These are phyloP conservation scores for Setaria italica DNA, from an alignment of 202 grass and related monocot species.

Conservation along the genomic window DNA sequence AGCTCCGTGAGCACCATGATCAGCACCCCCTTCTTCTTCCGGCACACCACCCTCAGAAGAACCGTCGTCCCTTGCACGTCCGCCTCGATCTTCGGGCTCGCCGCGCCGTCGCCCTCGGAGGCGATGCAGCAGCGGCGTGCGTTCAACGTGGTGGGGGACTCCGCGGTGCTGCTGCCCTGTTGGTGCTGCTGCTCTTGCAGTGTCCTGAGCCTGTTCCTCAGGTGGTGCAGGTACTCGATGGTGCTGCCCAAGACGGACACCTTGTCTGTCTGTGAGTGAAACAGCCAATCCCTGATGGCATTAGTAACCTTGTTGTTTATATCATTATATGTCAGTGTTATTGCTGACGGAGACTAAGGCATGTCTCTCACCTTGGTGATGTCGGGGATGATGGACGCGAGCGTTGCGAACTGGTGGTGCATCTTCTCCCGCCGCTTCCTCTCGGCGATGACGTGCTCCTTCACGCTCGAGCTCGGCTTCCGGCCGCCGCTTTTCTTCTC, in stretches of 20 bases:
- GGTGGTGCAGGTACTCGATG: constrained; percentile 39
- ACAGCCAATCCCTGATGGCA: neutral
- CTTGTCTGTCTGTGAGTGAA: constrained; percentile 45
- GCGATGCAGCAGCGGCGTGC: neutral
- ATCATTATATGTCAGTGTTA: neutral
- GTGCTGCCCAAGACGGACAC: constrained; percentile 42
- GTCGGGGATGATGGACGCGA: constrained; percentile 45
- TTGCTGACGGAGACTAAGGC: neutral
- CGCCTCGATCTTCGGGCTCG: neutral
- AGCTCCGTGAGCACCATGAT: constrained; percentile 38
- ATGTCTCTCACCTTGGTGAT: constrained; percentile 30
- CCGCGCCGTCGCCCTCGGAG: neutral
- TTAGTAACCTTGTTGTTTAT: neutral
- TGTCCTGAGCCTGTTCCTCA: constrained; percentile 5
- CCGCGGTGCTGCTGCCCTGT: neutral
- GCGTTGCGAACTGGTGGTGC: constrained; percentile 41
- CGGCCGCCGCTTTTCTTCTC: neutral
- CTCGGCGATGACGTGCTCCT: constrained; percentile 41
- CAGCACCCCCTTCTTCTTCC: constrained; percentile 45
- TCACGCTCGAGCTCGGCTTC: neutral
- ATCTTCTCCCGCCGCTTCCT: constrained; percentile 42
- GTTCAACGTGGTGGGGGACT: neutral
- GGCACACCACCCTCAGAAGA: constrained; percentile 32
- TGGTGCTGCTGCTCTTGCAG: constrained; percentile 11
- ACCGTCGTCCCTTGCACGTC: constrained; percentile 22